These are phyloP conservation scores for Panicum virgatum DNA, from an alignment of 202 grass and related monocot species.

Conservation along the genomic window DNA sequence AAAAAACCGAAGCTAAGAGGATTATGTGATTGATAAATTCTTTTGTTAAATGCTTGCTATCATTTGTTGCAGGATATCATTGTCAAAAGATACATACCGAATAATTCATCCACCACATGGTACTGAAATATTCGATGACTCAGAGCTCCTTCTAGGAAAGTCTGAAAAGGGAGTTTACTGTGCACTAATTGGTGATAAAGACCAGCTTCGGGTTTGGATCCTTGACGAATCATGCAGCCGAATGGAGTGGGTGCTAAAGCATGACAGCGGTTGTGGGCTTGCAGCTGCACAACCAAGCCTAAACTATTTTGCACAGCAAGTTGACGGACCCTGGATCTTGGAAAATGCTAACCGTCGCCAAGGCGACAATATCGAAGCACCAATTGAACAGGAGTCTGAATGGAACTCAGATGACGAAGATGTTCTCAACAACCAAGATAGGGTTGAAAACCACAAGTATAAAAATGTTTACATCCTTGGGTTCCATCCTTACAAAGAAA, in stretches of 20 bases:
- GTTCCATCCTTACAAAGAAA: slow-evolving; percentile 16
- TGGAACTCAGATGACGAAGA: not conserved
- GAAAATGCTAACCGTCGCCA: not conserved
- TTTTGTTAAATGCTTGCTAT: no score
- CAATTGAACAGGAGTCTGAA: not conserved
- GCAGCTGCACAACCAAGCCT: not conserved
- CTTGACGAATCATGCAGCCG: not conserved
- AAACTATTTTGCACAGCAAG: not conserved
- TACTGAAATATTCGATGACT: no score
- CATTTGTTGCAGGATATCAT: not conserved
- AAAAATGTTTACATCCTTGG: not conserved
- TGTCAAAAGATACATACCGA: not conserved
- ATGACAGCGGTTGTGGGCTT: not conserved
- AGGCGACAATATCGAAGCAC: not conserved
- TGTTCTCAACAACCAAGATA: not conserved
- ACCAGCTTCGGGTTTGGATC: not conserved
- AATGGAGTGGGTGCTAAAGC: not conserved
- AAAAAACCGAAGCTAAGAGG: no score
- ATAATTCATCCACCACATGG: not conserved
- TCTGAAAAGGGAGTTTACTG: not conserved
- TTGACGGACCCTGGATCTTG: not conserved
- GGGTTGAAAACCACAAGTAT: not conserved
- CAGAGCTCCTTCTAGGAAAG: not conserved
- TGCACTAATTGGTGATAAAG: not conserved
- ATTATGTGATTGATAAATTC: no score